Conservation (phyloP, 2,329 filamentous ascomycete species). For the Microdochium paspali region DNA sequence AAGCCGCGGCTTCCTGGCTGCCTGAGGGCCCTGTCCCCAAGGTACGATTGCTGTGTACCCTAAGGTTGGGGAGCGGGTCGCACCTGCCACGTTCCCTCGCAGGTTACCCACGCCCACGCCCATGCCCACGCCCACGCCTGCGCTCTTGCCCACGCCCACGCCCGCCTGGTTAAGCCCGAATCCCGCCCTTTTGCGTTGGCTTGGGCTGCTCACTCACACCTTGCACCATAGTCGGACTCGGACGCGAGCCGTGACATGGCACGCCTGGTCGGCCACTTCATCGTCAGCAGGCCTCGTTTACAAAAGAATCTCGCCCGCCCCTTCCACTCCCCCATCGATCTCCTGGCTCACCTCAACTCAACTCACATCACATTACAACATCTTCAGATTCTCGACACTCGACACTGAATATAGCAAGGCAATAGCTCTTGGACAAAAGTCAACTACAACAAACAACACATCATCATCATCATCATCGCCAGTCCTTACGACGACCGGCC, state of each 20-base stretch:
- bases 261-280: background rate
- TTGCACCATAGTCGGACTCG: background rate
- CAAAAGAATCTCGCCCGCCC: background rate
- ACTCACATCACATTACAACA: background rate
- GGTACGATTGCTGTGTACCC: too few species aligned
- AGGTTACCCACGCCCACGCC: background rate
- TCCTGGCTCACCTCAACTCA: background rate
- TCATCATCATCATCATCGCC: background rate
- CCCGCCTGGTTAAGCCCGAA: background rate
- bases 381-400: background rate
- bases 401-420: too few species aligned
- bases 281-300: slow-evolving; percentile 1
- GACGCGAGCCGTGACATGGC: background rate
- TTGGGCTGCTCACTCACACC: too few species aligned
- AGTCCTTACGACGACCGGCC: background rate
- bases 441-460: background rate
- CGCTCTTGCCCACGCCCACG: too few species aligned
- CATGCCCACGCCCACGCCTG: too few species aligned
- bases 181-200: background rate
- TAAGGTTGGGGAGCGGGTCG: too few species aligned
- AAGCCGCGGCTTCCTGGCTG: background rate
- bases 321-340: background rate
- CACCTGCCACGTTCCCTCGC: background rate
- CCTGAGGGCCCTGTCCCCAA: too few species aligned
- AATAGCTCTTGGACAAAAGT: too few species aligned